phyloP scores from a whole-genome alignment of 2,329 filamentous ascomycete species.

The Penicillium sp. region DNA sequence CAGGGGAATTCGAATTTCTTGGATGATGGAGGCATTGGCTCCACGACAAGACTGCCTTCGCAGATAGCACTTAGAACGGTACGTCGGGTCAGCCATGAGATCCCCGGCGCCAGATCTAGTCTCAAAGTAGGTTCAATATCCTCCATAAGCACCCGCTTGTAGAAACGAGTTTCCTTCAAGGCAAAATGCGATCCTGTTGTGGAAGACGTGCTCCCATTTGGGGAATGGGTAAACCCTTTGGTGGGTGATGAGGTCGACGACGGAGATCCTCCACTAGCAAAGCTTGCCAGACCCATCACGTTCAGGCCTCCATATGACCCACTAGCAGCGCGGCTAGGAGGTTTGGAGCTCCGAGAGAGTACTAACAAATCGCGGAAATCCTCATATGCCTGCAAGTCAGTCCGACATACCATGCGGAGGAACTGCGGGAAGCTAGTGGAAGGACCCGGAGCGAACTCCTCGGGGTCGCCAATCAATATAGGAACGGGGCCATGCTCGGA shows the following conservation, averaged over 20 bases:
- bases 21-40: conserved; percentile 68
- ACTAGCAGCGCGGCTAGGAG: conserved; percentile 67
- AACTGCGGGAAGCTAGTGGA: conserved; percentile 77
- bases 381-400: conserved; percentile 74
- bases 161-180: conserved; percentile 89
- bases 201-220: conserved; percentile 42
- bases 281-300: conserved; percentile 55
- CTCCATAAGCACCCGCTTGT: conserved; percentile 82
- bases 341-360: conserved; percentile 61
- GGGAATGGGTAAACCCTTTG: conserved; percentile 59
- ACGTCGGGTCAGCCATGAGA: conserved; percentile 89
- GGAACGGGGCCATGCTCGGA: conserved; percentile 61
- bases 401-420: conserved; percentile 77
- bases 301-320: conserved; percentile 66
- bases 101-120: conserved; percentile 80
- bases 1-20: conserved; percentile 63
- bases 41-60: conserved; percentile 82
- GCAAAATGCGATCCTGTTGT: conserved; percentile 49
- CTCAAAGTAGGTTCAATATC: conserved; percentile 93
- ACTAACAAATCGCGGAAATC: conserved; percentile 80
- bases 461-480: conserved; percentile 47
- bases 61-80: conserved; percentile 79
- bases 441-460: conserved; percentile 59
- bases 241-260: conserved; percentile 60
- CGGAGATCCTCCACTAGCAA: conserved; percentile 45